A percentile compares a stretch with the other conserved stretches of the same genome.
Conservation (phyloP, 2,329 filamentous ascomycete genomes). For the Aspergillus sp. region DNA sequence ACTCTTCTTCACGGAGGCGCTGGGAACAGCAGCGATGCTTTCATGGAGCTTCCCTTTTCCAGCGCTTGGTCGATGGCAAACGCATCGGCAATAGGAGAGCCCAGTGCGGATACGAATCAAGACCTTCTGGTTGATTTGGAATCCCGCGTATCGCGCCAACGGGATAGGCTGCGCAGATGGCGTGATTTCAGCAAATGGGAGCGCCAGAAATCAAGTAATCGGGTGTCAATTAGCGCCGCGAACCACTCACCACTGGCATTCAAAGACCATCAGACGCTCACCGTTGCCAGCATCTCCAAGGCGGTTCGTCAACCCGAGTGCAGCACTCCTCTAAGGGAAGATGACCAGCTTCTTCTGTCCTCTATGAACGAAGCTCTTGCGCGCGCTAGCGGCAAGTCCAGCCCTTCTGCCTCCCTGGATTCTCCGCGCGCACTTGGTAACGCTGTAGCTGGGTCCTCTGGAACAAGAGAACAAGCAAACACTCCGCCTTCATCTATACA, state of each 20-base stretch:
- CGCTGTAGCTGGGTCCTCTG: neutral
- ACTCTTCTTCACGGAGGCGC: conserved; percentile 59
- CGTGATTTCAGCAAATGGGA: conserved; percentile 49
- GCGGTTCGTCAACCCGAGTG: conserved; percentile 21
- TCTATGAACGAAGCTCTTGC: conserved; percentile 25
- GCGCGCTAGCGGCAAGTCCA: conserved; percentile 18
- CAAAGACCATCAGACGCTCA: conserved; percentile 30
- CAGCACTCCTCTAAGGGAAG: conserved; percentile 11
- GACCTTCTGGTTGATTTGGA: conserved; percentile 60
- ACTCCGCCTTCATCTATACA: neutral
- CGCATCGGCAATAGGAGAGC: conserved; percentile 43
- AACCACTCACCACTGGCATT: conserved; percentile 19
- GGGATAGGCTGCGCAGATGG: conserved; percentile 62
- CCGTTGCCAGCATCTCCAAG: conserved; percentile 29
- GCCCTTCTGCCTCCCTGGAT: conserved; percentile 2
- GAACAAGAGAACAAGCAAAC: conserved; percentile 1
- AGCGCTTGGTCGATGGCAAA: conserved; percentile 62
- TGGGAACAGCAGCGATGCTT: conserved; percentile 46
- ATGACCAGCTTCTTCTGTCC: conserved; percentile 24
- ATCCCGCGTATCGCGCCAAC: conserved; percentile 55
- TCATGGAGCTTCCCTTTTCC: conserved; percentile 60
- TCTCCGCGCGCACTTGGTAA: neutral
- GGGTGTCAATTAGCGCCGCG: neutral
- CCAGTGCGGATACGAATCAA: conserved; percentile 11
- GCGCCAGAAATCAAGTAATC: conserved; percentile 1